A percentile compares a stretch with the other conserved stretches of the same genome.
phyloP scores from a whole-genome alignment of 176 grass and related monocot species.

The Chloris gayana region DNA sequence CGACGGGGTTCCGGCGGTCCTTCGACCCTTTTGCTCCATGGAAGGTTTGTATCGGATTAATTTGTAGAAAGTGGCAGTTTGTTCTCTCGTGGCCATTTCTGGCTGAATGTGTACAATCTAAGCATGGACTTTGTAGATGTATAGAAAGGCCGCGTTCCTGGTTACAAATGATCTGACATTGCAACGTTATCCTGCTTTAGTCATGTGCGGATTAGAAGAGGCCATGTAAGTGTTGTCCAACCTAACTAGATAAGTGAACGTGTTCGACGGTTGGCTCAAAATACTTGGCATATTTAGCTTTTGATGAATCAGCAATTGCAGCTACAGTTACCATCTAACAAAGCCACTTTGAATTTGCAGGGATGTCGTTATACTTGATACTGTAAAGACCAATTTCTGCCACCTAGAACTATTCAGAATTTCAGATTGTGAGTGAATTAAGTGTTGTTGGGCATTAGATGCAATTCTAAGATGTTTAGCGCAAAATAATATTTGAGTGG shows the following conservation, averaged over 20 bases:
- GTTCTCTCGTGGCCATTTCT: neutral
- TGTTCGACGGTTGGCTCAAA: neutral
- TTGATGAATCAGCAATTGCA: neutral
- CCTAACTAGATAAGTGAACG: neutral
- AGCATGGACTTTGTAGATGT: neutral
- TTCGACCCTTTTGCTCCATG: constrained; percentile 72
- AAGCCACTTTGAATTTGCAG: no score
- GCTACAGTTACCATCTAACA: neutral
- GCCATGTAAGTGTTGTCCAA: neutral
- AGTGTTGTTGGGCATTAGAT: neutral
- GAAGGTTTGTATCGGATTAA: constrained; percentile 50
- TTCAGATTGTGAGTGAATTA: neutral
- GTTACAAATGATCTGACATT: neutral
- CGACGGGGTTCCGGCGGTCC: constrained; percentile 65
- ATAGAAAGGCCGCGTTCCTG: no score
- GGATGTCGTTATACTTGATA: no score
- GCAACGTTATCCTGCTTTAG: neutral
- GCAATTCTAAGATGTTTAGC: neutral
- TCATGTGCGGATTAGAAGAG: neutral
- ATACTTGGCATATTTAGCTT: no score
- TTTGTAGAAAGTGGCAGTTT: neutral
- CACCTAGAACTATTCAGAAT: neutral
- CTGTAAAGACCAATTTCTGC: neutral
- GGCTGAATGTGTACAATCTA: no score
- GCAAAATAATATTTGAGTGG: neutral